Conservation (phyloP, 352 stramenopile genomes). For the Phytopythium montanum region DNA sequence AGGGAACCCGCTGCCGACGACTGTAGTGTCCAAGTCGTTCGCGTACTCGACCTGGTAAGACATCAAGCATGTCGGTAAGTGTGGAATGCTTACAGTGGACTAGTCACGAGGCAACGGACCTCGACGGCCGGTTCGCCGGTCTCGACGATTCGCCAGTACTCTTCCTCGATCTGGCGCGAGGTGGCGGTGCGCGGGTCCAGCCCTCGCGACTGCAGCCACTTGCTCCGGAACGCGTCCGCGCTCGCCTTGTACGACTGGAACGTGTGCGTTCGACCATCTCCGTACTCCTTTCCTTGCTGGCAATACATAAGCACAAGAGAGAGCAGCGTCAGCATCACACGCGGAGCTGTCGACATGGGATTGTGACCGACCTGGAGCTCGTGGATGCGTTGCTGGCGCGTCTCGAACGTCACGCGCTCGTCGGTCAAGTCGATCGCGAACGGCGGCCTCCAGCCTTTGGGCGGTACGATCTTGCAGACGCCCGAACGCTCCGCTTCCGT, state of each 20-base stretch:
- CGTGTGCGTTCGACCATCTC: constrained; percentile 50
- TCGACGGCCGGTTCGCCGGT: constrained; percentile 32
- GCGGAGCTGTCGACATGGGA: not conserved
- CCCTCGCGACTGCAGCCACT: constrained; percentile 45
- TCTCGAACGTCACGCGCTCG: constrained; percentile 76
- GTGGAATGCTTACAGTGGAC: too few relatives aligned
- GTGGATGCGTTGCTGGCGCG: constrained; percentile 94
- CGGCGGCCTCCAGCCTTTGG: constrained; percentile 88
- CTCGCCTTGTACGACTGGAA: constrained; percentile 63
- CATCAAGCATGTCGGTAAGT: not conserved
- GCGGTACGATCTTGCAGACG: constrained; percentile 98
- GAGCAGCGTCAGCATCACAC: not conserved
- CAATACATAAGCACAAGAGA: not conserved
- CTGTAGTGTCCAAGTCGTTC: constrained; percentile 84
- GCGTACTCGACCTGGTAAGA: constrained; percentile 79
- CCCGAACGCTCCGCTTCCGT: constrained; percentile 61
- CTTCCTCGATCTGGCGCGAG: constrained; percentile 73
- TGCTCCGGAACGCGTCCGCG: constrained; percentile 47
- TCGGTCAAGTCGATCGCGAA: constrained; percentile 71
- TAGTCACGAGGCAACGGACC: constrained; percentile 4
- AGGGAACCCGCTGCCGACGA: constrained; percentile 81
- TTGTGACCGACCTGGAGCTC: constrained; percentile 32
- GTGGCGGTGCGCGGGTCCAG: constrained; percentile 35
- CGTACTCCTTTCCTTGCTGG: constrained; percentile 67
- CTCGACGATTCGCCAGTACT: constrained; percentile 89